These are phyloP conservation scores for Brettanomyces sp. DNA, from an alignment of 805 yeast species.

Conservation along the genomic window DNA sequence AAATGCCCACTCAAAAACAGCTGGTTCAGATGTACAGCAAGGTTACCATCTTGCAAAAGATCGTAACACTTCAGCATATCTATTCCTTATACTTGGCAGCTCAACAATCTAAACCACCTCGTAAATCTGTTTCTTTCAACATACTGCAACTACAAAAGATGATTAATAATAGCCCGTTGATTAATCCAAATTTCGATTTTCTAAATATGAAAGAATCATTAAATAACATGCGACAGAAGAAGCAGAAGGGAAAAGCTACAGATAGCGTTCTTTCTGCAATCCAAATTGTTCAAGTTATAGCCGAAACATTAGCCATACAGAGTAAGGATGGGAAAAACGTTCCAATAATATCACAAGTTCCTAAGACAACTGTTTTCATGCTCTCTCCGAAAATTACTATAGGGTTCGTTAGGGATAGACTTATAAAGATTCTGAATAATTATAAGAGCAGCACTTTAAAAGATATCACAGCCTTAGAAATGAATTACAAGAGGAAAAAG, in stretches of 20 bases:
- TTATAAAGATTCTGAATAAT: constrained; percentile 24
- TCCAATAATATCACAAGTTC: constrained; percentile 24
- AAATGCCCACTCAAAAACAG: constrained; percentile 21
- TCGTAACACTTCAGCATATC: constrained; percentile 28
- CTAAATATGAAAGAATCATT: constrained; percentile 22
- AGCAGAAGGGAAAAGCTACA: constrained; percentile 10
- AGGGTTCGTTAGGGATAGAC: constrained; percentile 24
- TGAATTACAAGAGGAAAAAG: constrained; percentile 24
- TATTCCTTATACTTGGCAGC: constrained; percentile 27
- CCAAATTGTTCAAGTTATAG: constrained; percentile 28
- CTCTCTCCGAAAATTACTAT: constrained; percentile 23
- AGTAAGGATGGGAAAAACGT: constrained; percentile 18
- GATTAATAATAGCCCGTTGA: constrained; percentile 28
- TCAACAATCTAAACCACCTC: constrained; percentile 23
- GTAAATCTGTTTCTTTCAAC: constrained; percentile 26
- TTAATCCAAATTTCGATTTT: constrained; percentile 26
- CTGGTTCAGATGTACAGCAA: constrained; percentile 19
- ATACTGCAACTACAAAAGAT: constrained; percentile 26
- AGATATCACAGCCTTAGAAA: constrained; percentile 31
- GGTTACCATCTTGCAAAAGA: constrained; percentile 26
- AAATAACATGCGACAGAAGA: constrained; percentile 11
- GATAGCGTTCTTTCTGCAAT: constrained; percentile 22
- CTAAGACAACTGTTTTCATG: constrained; percentile 24
- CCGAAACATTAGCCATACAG: constrained; percentile 25
- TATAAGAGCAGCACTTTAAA: constrained; percentile 24